Evolutionary conservation across 2,329 filamentous ascomycete genomes (phyloP).

Genomic region (Paramyrothecium roridum): DNA sequence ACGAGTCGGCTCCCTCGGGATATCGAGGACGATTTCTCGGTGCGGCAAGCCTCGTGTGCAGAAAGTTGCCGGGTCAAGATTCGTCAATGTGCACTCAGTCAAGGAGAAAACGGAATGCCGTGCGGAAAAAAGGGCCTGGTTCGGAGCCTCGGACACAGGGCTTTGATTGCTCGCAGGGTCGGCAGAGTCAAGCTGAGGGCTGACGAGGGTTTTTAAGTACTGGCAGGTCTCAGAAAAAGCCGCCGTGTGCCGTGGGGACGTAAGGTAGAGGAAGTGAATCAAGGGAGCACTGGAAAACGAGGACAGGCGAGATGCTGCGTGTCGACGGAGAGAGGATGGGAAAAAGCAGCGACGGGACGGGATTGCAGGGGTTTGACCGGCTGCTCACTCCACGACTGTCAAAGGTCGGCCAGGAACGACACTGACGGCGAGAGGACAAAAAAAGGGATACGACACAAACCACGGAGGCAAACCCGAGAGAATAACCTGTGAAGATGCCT

Average conservation of each 20-base stretch:
- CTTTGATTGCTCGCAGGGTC: neutral
- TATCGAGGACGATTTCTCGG: neutral
- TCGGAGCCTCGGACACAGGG: neutral
- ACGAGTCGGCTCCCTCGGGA: neutral
- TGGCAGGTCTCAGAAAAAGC: neutral
- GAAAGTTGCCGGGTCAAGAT: too few relatives aligned
- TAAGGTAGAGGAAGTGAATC: neutral
- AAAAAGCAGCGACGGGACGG: neutral
- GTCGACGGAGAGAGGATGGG: neutral
- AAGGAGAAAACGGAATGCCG: too few relatives aligned
- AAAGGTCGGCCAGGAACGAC: neutral
- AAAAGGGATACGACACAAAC: neutral
- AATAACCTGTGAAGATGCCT: neutral
- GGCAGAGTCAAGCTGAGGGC: neutral
- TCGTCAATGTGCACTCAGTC: too few relatives aligned
- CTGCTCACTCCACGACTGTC: neutral
- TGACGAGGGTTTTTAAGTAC: neutral
- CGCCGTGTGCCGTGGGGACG: neutral
- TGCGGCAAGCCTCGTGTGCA: neutral
- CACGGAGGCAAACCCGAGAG: neutral
- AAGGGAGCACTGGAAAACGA: neutral
- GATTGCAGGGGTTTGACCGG: neutral
- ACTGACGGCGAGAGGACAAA: neutral
- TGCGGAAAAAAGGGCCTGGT: neutral
- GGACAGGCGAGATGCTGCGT: neutral